A percentile compares a stretch with the other conserved stretches of the same genome.
Conservation (phyloP, 2,329 filamentous ascomycete species). For the Talaromyces atroroseus region DNA sequence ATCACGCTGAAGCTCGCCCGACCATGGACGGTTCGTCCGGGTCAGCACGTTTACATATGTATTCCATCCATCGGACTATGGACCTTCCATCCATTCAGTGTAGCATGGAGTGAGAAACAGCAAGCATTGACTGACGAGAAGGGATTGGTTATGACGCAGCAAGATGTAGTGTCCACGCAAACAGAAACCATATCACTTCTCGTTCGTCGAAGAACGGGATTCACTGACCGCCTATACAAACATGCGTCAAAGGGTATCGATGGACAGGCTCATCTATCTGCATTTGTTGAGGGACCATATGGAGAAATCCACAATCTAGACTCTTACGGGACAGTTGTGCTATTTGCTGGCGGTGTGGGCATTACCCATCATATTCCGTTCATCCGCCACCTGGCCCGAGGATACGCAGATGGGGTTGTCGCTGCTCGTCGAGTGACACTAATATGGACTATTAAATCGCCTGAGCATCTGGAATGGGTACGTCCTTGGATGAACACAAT, state of each 20-base stretch:
- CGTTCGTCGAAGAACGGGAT: slow-evolving; percentile 79
- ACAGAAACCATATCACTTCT: slow-evolving; percentile 69
- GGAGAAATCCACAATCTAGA: slow-evolving; percentile 75
- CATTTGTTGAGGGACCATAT: slow-evolving; percentile 86
- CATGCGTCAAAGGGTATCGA: slow-evolving; percentile 54
- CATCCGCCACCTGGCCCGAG: slow-evolving; percentile 68
- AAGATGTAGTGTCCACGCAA: slow-evolving; percentile 47
- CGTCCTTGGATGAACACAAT: slow-evolving; percentile 77
- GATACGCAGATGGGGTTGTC: slow-evolving; percentile 63
- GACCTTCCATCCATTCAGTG: slow-evolving; percentile 74
- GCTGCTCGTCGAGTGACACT: slow-evolving; percentile 77
- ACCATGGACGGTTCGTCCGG: slow-evolving; percentile 60
- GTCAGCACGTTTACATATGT: slow-evolving; percentile 70
- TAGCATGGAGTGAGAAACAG: slow-evolving; percentile 65
- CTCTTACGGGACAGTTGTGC: slow-evolving; percentile 85
- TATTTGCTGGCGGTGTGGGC: slow-evolving; percentile 87
- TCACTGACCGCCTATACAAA: slow-evolving; percentile 76
- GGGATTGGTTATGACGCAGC: slow-evolving; percentile 40
- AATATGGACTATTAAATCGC: slow-evolving; percentile 88
- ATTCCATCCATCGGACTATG: slow-evolving; percentile 61
- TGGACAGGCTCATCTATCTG: slow-evolving; percentile 57
- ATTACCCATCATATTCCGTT: slow-evolving; percentile 95
- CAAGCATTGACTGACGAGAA: slow-evolving; percentile 41
- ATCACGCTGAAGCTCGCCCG: slow-evolving; percentile 66
- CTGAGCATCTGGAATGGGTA: slow-evolving; percentile 88